Base-by-base conservation (phyloP, 345 rosid species). In the Moricandia moricandioides region DNA sequence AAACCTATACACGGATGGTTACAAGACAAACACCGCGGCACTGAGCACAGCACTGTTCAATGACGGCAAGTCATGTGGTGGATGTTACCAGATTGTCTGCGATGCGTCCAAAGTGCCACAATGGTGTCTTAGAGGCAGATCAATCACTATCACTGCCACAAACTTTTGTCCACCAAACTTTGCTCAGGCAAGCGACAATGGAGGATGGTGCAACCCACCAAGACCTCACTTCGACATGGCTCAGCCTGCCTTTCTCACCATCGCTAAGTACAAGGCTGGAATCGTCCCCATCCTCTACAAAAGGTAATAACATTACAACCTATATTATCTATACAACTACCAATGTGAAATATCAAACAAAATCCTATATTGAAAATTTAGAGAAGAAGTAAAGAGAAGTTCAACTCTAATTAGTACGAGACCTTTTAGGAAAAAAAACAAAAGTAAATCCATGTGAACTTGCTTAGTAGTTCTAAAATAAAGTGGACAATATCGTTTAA, bases 151-250 rank as follows among this genome's bases (percentile, higher is more conserved):
- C 66, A 89, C 92, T 0, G 92, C 96, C 7, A 89, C 96, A 67
- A 89, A 89, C 74, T 89, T 89, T 63, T 89, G 92, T 81, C 96
- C 96, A 71, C 96, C 96, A 3, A 89, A 89, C 80, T 80, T 45
- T 55, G 96, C 89, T 60, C 93, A 80, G 2, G 82, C 96, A 6
- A 91, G 82, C 62, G 76, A 89, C 68, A 26, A 81, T 24, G 98
- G 98, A 7, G 98, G 98, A 31, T 93, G 98, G 98, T 93, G 98
- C 83, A 93, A 93, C 64, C 89, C 93, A 67, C 98, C 98, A 16
- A 96, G 87, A 71, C 85, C 89, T 66, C 98, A 93, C 49, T 93
- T 93, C 43, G 98, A 93, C 69, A 90, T 93, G 95, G 91, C 98
- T 43, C 88, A 89, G 54, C 96, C 98, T 8, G 96, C 91, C 8